Evolutionary conservation across 169 alveolate genomes (phyloP).

Genomic region (Amoebophrya sp.): DNA sequence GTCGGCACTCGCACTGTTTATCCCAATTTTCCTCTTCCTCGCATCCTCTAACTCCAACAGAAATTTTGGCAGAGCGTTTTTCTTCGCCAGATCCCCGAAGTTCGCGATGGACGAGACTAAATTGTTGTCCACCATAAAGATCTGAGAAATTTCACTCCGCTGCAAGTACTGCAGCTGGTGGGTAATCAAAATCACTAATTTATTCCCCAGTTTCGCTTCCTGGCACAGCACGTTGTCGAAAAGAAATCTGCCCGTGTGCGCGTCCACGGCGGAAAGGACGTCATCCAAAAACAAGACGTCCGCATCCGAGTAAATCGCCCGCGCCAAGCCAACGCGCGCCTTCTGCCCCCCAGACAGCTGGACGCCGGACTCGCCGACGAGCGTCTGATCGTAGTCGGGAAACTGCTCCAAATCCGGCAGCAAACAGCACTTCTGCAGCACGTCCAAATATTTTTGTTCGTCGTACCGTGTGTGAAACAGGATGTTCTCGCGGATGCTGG

Average conservation of each 20-base stretch:
- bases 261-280: conserved; percentile 46
- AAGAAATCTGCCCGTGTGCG: conserved; percentile 41
- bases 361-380: conserved; percentile 44
- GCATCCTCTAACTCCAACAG: too few relatives aligned
- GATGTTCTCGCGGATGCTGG: neutral
- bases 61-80: too few relatives aligned
- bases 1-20: too few relatives aligned
- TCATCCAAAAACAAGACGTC: conserved; percentile 41
- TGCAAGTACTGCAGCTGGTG: conserved; percentile 42
- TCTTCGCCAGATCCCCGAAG: too few relatives aligned
- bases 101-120: too few relatives aligned
- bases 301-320: conserved; percentile 39
- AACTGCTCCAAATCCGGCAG: neutral
- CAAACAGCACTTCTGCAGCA: neutral
- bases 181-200: conserved; percentile 38
- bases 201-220: neutral
- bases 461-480: neutral
- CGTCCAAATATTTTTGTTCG: neutral
- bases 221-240: conserved; percentile 26
- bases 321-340: conserved; percentile 46
- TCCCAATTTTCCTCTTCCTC: too few relatives aligned
- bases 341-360: conserved; percentile 49
- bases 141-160: neutral
- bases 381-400: conserved; percentile 31
- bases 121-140: neutral